These are phyloP conservation scores for Phaseolus coccineus DNA, from an alignment of 331 rosid species.

Conservation along the genomic window DNA sequence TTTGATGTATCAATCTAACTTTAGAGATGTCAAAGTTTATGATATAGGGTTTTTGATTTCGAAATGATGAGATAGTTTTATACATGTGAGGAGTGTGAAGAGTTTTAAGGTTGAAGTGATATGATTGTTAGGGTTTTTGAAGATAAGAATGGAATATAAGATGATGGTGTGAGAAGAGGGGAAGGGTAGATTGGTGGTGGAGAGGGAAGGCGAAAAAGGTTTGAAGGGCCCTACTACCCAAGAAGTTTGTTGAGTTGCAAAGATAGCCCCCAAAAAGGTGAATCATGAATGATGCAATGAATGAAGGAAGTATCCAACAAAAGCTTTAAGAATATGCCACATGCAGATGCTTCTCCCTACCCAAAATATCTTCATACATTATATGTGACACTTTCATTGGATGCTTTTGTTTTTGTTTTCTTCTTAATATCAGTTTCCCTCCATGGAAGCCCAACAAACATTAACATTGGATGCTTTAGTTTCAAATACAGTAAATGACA, in stretches of 20 bases:
- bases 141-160: neutral
- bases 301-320: neutral
- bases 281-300: neutral
- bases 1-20: no score
- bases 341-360: conserved; percentile 25
- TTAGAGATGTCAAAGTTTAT: no score
- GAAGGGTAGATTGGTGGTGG: neutral
- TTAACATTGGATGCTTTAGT: no score
- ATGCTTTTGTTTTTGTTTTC: conserved; percentile 1
- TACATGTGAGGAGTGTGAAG: no score
- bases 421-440: no score
- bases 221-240: neutral
- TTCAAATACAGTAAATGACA: no score
- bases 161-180: neutral
- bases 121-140: neutral
- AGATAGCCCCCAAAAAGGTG: neutral
- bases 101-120: no score
- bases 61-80: no score
- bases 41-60: no score
- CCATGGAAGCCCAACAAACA: no score
- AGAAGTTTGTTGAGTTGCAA: neutral
- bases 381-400: conserved; percentile 3
- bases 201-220: neutral
- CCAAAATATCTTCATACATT: conserved; percentile 37
- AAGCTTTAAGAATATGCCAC: conserved; percentile 43